phyloP scores from a whole-genome alignment of 306 rosid genomes.

The Quercus suber region DNA sequence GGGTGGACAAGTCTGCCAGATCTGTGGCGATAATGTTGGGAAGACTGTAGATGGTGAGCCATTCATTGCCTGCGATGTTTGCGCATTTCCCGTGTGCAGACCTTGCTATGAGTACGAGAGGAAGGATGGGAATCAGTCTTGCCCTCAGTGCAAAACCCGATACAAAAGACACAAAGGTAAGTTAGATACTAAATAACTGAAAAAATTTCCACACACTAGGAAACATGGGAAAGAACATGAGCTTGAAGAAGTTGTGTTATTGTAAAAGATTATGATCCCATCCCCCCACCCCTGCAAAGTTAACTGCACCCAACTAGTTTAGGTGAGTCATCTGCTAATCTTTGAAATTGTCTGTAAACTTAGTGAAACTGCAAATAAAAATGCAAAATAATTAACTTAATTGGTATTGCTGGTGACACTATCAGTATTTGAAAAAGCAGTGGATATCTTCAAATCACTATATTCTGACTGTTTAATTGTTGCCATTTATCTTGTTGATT shows the following conservation, averaged over 20 bases:
- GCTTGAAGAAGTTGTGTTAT: background rate
- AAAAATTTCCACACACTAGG: background rate
- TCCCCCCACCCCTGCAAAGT: background rate
- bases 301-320: background rate
- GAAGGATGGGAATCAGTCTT: slow-evolving; percentile 95
- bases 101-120: slow-evolving; percentile 96
- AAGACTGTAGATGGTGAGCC: slow-evolving; percentile 59
- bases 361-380: background rate
- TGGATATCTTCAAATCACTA: background rate
- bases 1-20: slow-evolving; percentile 78
- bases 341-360: background rate
- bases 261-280: background rate
- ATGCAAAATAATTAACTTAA: background rate
- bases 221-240: background rate
- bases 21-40: slow-evolving; percentile 88
- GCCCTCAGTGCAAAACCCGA: slow-evolving; percentile 93
- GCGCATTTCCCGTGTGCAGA: slow-evolving; percentile 92
- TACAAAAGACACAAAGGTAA: slow-evolving; percentile 85
- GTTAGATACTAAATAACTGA: slow-evolving; percentile 1
- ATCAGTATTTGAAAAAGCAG: background rate
- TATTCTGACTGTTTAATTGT: background rate
- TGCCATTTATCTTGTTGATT: slow-evolving; percentile 25
- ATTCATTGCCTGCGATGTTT: slow-evolving; percentile 73
- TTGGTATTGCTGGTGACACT: background rate
- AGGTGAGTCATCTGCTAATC: background rate